A percentile compares a stretch with the other conserved stretches of the same genome.
Conservation (phyloP, 2,329 filamentous ascomycete species). For the Trichoderma simmonsii region DNA sequence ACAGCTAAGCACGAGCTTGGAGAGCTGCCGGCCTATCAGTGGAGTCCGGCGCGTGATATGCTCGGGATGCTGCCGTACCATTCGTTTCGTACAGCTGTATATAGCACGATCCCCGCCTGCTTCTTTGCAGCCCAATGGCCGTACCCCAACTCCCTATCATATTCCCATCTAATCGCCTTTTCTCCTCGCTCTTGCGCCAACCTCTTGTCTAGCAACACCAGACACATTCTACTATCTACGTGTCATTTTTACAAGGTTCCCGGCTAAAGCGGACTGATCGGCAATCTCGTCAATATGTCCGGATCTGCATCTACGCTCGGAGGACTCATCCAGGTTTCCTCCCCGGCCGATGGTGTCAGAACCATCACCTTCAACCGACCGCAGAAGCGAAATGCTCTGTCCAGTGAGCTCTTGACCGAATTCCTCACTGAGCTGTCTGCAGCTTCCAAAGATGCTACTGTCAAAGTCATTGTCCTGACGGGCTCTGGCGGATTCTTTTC, state of each 20-base stretch:
- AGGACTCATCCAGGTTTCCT: constrained; percentile 23
- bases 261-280: neutral
- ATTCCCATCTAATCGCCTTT: constrained; percentile 3
- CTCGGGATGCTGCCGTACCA: constrained; percentile 12
- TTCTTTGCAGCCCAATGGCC: constrained; percentile 5
- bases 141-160: constrained; percentile 4
- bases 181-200: constrained; percentile 4
- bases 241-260: neutral
- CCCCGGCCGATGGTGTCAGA: constrained; percentile 36
- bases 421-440: constrained; percentile 33
- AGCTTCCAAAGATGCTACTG: constrained; percentile 23
- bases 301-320: constrained; percentile 16
- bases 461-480: constrained; percentile 38
- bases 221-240: neutral
- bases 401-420: constrained; percentile 47
- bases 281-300: constrained; percentile 19
- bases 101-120: constrained; percentile 10
- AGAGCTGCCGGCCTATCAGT: constrained; percentile 10
- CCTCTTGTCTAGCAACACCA: neutral
- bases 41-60: constrained; percentile 9
- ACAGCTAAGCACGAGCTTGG: neutral
- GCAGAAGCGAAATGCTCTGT: constrained; percentile 58
- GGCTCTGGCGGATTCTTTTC: constrained; percentile 31
- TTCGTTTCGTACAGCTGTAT: constrained; percentile 8
- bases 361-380: constrained; percentile 53